Evolutionary conservation across 768 basidiomycete species (phyloP).

Genomic region (Sutorius australiensis): DNA sequence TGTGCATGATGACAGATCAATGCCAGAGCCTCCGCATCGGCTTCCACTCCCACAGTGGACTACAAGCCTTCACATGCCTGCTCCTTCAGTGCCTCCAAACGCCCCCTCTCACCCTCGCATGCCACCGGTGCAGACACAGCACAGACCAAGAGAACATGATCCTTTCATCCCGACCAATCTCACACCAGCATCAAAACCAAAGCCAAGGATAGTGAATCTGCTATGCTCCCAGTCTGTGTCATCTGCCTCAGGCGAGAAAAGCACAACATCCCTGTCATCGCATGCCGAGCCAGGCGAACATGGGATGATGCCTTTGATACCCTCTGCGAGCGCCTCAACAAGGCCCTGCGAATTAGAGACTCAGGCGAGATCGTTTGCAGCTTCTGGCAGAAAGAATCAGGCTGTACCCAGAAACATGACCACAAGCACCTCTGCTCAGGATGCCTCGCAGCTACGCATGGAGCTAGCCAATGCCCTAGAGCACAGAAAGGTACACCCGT

Average conservation of each 20-base stretch:
- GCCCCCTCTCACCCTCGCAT: too few relatives aligned
- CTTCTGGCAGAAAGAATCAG: not conserved
- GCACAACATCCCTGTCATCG: not conserved
- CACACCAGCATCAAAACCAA: too few relatives aligned
- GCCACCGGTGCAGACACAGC: too few relatives aligned
- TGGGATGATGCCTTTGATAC: not conserved
- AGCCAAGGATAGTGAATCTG: too few relatives aligned
- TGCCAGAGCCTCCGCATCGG: too few relatives aligned
- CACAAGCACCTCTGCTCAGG: not conserved
- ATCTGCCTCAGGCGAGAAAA: not conserved
- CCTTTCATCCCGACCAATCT: too few relatives aligned
- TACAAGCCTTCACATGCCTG: too few relatives aligned
- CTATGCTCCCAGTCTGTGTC: not conserved
- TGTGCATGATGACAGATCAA: too few relatives aligned
- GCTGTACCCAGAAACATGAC: too few relatives aligned
- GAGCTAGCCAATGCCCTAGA: not conserved
- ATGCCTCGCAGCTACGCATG: not conserved
- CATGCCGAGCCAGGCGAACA: not conserved
- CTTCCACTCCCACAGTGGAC: too few relatives aligned
- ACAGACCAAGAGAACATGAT: too few relatives aligned
- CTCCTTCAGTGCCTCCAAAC: too few relatives aligned
- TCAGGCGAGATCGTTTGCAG: not conserved
- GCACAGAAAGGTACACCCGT: not conserved
- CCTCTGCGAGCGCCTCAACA: not conserved
- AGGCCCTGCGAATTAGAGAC: not conserved